A percentile compares a stretch with the other conserved stretches of the same genome.
These are phyloP conservation scores for Ascochyta koolunga DNA, from an alignment of 2,329 filamentous ascomycete genomes.

Conservation along the genomic window DNA sequence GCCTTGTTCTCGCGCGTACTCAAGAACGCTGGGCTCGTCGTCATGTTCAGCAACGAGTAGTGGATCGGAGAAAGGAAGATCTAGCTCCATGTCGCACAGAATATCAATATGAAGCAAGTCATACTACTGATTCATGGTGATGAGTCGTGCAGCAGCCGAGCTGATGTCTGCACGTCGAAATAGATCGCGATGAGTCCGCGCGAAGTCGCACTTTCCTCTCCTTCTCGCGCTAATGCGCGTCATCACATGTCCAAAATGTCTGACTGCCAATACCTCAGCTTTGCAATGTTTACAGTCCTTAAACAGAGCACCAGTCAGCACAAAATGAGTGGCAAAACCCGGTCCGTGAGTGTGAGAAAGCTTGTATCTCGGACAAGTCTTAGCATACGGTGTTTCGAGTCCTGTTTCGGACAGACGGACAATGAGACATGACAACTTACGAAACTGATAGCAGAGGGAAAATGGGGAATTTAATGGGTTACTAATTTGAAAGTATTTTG, in stretches of 20 bases:
- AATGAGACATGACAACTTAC: not conserved
- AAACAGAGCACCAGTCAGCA: not conserved
- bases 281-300: not conserved
- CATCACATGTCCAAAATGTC: not conserved
- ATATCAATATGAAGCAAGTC: not conserved
- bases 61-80: constrained; percentile 12
- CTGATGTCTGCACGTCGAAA: not conserved
- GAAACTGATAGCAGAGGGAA: not conserved
- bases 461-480: too few relatives aligned
- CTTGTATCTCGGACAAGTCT: constrained; percentile 4
- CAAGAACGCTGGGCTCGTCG: constrained; percentile 50
- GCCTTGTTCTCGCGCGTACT: constrained; percentile 56
- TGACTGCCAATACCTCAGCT: not conserved
- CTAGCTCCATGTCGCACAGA: constrained; percentile 22
- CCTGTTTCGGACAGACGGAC: constrained; percentile 6
- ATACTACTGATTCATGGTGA: not conserved
- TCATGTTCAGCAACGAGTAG: constrained; percentile 13
- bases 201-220: not conserved
- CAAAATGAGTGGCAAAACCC: not conserved
- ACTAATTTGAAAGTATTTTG: not conserved
- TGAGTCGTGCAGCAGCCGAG: not conserved
- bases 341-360: not conserved
- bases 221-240: constrained; percentile 1
- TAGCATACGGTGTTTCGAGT: constrained; percentile 10
- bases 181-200: not conserved